A percentile compares a stretch with the other conserved stretches of the same genome.
Conservation (phyloP, 495 filamentous ascomycete genomes). For the Glonium stellatum region DNA sequence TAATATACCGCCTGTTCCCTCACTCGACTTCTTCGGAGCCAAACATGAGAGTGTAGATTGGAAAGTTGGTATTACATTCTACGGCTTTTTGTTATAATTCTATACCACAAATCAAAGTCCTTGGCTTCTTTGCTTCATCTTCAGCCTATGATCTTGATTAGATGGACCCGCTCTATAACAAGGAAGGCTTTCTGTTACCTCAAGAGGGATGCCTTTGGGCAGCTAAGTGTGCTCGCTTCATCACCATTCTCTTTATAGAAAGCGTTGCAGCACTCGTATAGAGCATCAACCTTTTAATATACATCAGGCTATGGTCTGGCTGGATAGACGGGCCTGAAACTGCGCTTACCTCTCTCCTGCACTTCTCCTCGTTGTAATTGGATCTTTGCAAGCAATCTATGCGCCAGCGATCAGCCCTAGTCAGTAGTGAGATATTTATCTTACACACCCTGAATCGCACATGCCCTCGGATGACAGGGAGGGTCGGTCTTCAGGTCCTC, state of each 20-base stretch:
- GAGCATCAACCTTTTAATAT: conserved; percentile 60
- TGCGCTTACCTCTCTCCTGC: conserved; percentile 43
- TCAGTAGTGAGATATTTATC: conserved; percentile 1
- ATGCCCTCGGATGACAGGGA: conserved; percentile 84
- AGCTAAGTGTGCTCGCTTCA: conserved; percentile 67
- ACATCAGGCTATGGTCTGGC: neutral
- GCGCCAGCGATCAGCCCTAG: conserved; percentile 22
- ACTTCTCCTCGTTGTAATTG: conserved; percentile 82
- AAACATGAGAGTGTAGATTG: conserved; percentile 46
- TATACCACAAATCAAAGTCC: conserved; percentile 25
- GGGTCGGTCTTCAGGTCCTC: conserved; percentile 68
- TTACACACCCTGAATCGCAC: conserved; percentile 76
- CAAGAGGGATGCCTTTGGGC: conserved; percentile 74
- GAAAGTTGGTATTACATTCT: conserved; percentile 31
- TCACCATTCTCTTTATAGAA: conserved; percentile 83
- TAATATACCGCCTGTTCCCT: conserved; percentile 57
- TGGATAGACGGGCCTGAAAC: neutral
- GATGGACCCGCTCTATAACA: neutral
- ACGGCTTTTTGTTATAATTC: conserved; percentile 7
- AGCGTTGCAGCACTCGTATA: conserved; percentile 88
- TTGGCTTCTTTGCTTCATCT: conserved; percentile 74
- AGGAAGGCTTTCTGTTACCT: conserved; percentile 27
- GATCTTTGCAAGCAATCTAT: conserved; percentile 77
- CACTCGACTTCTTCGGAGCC: conserved; percentile 49
- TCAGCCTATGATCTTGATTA: conserved; percentile 43